Evolutionary conservation across 495 filamentous ascomycete species (phyloP).

Genomic region (Talaromyces borbonicus): DNA sequence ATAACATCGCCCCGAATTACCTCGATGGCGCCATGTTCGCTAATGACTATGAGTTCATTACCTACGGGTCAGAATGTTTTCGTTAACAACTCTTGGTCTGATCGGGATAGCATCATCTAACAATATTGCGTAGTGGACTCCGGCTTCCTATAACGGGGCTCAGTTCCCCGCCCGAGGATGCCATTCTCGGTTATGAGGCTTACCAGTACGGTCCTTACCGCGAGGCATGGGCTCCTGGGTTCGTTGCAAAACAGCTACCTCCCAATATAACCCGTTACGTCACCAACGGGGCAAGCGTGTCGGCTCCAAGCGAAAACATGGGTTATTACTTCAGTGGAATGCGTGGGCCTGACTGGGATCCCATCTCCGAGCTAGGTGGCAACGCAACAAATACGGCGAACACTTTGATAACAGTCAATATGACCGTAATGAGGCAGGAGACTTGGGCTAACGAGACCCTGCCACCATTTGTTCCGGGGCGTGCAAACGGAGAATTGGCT

Average conservation of each 20-base stretch:
- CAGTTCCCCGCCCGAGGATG: constrained; percentile 21
- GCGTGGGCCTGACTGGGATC: constrained; percentile 34
- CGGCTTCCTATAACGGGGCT: constrained; percentile 9
- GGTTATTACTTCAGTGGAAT: constrained; percentile 65
- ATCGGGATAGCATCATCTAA: constrained; percentile 20
- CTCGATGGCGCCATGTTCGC: constrained; percentile 55
- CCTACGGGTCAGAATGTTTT: constrained; percentile 31
- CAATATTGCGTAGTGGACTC: constrained; percentile 13
- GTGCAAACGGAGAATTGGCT: constrained; percentile 54
- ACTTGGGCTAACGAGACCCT: constrained; percentile 49
- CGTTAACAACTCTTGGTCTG: constrained; percentile 31
- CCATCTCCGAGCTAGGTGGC: constrained; percentile 31
- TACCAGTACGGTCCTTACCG: constrained; percentile 38
- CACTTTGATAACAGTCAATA: constrained; percentile 52
- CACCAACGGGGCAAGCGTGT: constrained; percentile 52
- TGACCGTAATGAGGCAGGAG: constrained; percentile 37
- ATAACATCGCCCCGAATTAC: constrained; percentile 50
- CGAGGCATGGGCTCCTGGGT: constrained; percentile 29
- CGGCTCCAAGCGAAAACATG: constrained; percentile 59
- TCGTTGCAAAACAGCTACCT: constrained; percentile 26
- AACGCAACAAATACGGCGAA: constrained; percentile 29
- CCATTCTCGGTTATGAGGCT: constrained; percentile 38
- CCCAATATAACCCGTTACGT: constrained; percentile 49
- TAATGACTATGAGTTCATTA: constrained; percentile 50
- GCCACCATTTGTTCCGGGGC: constrained; percentile 36